A percentile compares a stretch with the other conserved stretches of the same genome.
Evolutionary conservation across 371 early-diverging fungal species (phyloP).

Genomic region (Sporodiniella umbellata): DNA sequence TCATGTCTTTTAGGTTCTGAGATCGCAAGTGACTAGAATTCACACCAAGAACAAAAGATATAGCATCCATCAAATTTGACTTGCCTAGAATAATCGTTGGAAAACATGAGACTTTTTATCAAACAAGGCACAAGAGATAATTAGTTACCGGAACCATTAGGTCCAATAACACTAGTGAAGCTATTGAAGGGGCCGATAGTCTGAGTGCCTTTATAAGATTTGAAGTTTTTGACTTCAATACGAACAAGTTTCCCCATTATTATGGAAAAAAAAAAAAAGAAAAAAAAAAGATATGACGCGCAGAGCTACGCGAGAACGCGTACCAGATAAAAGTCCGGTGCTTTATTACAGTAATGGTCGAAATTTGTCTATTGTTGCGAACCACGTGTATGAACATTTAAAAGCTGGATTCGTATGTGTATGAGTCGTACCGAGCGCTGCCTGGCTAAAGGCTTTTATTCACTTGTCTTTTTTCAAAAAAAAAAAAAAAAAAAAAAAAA

Average conservation of each 20-base stretch:
- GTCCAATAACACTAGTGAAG: slow-evolving; percentile 98
- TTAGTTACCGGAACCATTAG: slow-evolving; percentile 93
- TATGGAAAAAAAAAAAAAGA: slow-evolving; percentile 1
- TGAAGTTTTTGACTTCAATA: slow-evolving; percentile 98
- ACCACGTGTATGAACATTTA: no score
- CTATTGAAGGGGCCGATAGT: slow-evolving; percentile 94
- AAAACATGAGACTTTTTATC: background rate
- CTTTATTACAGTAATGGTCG: no score
- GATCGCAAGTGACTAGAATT: slow-evolving; percentile 87
- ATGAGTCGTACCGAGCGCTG: no score
- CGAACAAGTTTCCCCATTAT: slow-evolving; percentile 80
- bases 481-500: no score
- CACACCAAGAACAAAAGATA: slow-evolving; percentile 97
- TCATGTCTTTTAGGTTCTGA: slow-evolving; percentile 82
- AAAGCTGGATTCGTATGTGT: no score
- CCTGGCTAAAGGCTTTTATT: no score
- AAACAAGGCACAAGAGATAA: no score
- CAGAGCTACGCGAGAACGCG: slow-evolving; percentile 2
- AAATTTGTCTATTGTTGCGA: no score
- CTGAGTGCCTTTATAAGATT: slow-evolving; percentile 94
- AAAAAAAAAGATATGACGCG: slow-evolving; percentile 4
- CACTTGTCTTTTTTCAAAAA: no score
- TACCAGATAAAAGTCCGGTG: background rate
- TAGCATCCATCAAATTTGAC: slow-evolving; percentile 99
- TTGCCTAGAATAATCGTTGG: slow-evolving; percentile 63